These are phyloP conservation scores for Dioscorea dumetorum DNA, from an alignment of 106 monocot genomes.

Conservation along the genomic window DNA sequence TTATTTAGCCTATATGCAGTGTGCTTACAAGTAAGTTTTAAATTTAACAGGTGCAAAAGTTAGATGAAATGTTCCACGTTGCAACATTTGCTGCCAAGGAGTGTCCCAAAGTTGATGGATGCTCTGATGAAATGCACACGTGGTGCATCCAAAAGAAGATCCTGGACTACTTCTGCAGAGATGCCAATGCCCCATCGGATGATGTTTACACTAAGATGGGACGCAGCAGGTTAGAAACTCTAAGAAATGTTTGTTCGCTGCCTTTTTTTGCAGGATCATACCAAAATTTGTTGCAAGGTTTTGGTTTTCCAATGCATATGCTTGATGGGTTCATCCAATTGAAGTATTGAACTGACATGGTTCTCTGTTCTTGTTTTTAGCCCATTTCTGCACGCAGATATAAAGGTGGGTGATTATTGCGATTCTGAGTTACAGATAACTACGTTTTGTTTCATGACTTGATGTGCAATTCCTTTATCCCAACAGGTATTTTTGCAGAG, in stretches of 20 bases:
- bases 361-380: constrained; percentile 33
- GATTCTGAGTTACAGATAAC: background rate
- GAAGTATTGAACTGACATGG: too few species aligned
- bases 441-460: background rate
- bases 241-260: too few species aligned
- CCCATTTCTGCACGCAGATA: constrained; percentile 80
- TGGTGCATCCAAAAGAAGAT: constrained; percentile 70
- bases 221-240: constrained; percentile 45
- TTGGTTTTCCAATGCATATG: too few species aligned
- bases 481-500: constrained; percentile 85
- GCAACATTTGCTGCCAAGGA: constrained; percentile 67
- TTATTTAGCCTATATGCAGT: too few species aligned
- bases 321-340: too few species aligned
- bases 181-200: constrained; percentile 2
- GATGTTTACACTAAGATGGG: constrained; percentile 13
- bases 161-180: constrained; percentile 53
- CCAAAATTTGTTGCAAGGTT: too few species aligned
- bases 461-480: background rate
- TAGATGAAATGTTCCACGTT: constrained; percentile 75
- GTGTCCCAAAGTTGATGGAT: constrained; percentile 40
- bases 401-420: constrained; percentile 52
- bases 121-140: constrained; percentile 68
- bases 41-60: constrained; percentile 57
- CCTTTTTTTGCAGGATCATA: too few species aligned
- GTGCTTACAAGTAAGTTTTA: background rate